Evolutionary conservation across 257 asterid genomes (phyloP).

Genomic region (Agastache rugosa): DNA sequence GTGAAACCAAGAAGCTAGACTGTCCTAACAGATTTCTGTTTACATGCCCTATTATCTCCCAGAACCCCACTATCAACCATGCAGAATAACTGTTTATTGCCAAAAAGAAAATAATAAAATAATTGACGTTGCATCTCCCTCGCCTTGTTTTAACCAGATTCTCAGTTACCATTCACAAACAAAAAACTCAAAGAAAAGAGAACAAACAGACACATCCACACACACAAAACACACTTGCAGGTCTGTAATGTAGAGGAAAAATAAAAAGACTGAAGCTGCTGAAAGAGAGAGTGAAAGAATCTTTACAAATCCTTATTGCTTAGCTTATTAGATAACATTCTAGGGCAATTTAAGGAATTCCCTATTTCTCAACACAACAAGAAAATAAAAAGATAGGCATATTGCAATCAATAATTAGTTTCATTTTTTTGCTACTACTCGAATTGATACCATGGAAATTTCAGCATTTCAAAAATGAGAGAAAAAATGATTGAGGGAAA

Average conservation of each 20-base stretch:
- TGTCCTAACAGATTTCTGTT: not conserved
- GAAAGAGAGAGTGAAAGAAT: not conserved
- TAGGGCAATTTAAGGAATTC: not conserved
- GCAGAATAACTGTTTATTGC: not conserved
- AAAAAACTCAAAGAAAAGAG: not conserved
- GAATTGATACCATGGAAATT: not conserved
- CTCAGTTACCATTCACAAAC: not conserved
- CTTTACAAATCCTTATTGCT: not conserved
- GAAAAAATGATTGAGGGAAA: not conserved
- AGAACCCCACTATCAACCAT: not conserved
- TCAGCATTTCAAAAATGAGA: not conserved
- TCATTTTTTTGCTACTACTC: not conserved
- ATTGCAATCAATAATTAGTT: conserved; percentile 6
- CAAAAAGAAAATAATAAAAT: not conserved
- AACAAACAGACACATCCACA: not conserved
- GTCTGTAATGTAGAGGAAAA: not conserved
- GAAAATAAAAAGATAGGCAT: not conserved
- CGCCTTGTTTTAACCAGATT: not conserved
- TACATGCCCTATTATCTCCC: not conserved
- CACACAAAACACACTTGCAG: not conserved
- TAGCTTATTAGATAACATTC: not conserved
- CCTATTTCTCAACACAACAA: not conserved
- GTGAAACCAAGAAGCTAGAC: not conserved
- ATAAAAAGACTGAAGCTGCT: not conserved
- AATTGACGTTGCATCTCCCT: not conserved